Evolutionary conservation across 2,329 filamentous ascomycete species (phyloP).

Genomic region (Fusarium cyanostomum): DNA sequence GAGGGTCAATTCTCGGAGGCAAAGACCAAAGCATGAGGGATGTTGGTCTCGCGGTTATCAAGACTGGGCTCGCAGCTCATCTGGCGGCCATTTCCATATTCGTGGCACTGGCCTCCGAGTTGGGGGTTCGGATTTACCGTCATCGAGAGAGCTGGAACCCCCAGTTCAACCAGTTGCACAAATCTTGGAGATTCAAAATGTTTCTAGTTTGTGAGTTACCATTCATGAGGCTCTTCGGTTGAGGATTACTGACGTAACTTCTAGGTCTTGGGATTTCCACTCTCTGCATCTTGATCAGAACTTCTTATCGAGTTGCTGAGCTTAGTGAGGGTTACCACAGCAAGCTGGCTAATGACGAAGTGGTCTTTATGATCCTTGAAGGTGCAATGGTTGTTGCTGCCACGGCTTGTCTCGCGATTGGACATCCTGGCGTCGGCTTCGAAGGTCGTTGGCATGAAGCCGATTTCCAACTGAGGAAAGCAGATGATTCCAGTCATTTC

Average conservation of each 20-base stretch:
- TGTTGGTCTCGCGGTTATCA: slow-evolving; percentile 23
- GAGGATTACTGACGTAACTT: neutral
- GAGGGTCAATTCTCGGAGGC: slow-evolving; percentile 52
- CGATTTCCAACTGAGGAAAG: slow-evolving; percentile 29
- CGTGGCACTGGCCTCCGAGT: neutral
- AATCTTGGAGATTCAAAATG: slow-evolving; percentile 11
- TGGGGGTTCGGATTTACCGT: slow-evolving; percentile 6
- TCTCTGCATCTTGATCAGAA: slow-evolving; percentile 27
- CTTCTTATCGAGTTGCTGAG: slow-evolving; percentile 25
- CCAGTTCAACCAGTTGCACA: slow-evolving; percentile 19
- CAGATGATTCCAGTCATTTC: neutral
- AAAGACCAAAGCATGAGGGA: slow-evolving; percentile 3
- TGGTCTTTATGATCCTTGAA: slow-evolving; percentile 23
- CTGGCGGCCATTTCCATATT: slow-evolving; percentile 26
- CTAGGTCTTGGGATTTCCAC: slow-evolving; percentile 15
- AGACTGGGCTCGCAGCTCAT: slow-evolving; percentile 26
- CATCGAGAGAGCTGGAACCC: slow-evolving; percentile 17
- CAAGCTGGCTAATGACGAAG: slow-evolving; percentile 18
- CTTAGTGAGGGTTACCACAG: slow-evolving; percentile 21
- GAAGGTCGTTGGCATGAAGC: slow-evolving; percentile 26
- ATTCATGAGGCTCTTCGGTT: neutral
- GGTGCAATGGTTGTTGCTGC: slow-evolving; percentile 21
- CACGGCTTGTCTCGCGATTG: neutral
- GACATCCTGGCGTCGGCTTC: slow-evolving; percentile 27
- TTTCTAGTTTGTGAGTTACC: slow-evolving; percentile 20